Percentiles rank a stretch among this genome's conserved stretches.
Evolutionary conservation across 2,329 filamentous ascomycete species (phyloP).

Genomic region (Dothideomycetes sp.): DNA sequence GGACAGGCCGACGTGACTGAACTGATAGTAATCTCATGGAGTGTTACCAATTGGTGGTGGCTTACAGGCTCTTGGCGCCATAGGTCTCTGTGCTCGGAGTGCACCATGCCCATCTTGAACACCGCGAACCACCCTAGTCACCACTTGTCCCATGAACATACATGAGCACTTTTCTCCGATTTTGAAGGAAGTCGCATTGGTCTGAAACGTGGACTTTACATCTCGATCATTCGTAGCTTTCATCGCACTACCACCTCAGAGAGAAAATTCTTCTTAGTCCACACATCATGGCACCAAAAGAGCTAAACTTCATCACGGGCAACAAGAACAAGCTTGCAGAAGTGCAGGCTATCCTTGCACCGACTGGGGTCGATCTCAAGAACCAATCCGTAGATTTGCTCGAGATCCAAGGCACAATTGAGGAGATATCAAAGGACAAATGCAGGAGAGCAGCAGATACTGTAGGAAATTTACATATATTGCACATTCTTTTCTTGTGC

Average conservation of each 20-base stretch:
- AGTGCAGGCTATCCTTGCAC: conserved; percentile 72
- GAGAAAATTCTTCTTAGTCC: neutral
- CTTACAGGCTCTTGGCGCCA: too few species aligned
- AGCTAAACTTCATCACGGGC: conserved; percentile 89
- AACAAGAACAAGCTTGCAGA: conserved; percentile 91
- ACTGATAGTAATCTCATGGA: too few species aligned
- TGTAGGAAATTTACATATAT: conserved; percentile 38
- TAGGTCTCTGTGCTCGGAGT: too few species aligned
- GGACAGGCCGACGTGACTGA: too few species aligned
- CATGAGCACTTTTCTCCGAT: too few species aligned
- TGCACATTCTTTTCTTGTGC: conserved; percentile 2
- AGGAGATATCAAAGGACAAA: conserved; percentile 85
- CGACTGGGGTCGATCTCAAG: conserved; percentile 54
- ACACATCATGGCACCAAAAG: conserved; percentile 36
- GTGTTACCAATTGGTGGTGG: too few species aligned
- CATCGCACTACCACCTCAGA: neutral
- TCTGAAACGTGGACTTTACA: too few species aligned
- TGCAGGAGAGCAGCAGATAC: conserved; percentile 68
- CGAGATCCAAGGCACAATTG: conserved; percentile 85
- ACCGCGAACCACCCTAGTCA: too few species aligned
- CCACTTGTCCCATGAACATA: too few species aligned
- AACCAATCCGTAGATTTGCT: conserved; percentile 69
- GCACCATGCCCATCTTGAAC: too few species aligned
- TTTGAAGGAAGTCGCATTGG: too few species aligned
- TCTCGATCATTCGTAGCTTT: neutral